Percentiles rank a stretch among this genome's conserved stretches.
Evolutionary conservation across 1,284 basidiomycete species (phyloP).

Genomic region (Ganoderma meredithae): DNA sequence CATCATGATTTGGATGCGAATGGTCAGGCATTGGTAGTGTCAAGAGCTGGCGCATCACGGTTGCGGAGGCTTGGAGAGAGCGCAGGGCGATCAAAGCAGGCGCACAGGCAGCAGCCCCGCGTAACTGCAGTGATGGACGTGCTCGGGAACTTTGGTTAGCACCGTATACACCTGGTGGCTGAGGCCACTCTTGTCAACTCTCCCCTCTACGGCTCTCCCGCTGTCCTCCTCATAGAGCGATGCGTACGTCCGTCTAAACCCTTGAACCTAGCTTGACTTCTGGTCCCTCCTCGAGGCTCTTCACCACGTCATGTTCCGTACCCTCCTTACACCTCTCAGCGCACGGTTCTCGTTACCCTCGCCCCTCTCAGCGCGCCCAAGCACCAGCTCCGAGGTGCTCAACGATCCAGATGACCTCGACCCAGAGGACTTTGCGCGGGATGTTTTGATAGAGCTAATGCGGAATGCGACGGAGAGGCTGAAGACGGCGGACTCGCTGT

Average conservation of each 20-base stretch:
- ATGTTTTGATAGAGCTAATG: slow-evolving; percentile 77
- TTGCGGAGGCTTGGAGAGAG: not conserved
- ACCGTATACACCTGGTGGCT: slow-evolving; percentile 22
- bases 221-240: slow-evolving; percentile 18
- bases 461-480: slow-evolving; percentile 69
- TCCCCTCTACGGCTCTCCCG: slow-evolving; percentile 12
- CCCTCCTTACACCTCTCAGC: slow-evolving; percentile 46
- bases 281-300: slow-evolving; percentile 21
- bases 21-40: not conserved
- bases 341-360: slow-evolving; percentile 41
- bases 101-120: slow-evolving; percentile 15
- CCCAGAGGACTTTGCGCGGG: slow-evolving; percentile 75
- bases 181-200: slow-evolving; percentile 19
- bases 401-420: slow-evolving; percentile 52
- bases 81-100: slow-evolving; percentile 3
- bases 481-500: slow-evolving; percentile 57
- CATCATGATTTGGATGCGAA: slow-evolving; percentile 9
- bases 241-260: slow-evolving; percentile 24
- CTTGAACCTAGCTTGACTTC: slow-evolving; percentile 18
- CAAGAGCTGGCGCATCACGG: slow-evolving; percentile 8
- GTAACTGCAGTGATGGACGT: slow-evolving; percentile 5
- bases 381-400: slow-evolving; percentile 27
- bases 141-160: not conserved
- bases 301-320: slow-evolving; percentile 41
- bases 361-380: slow-evolving; percentile 34